These are phyloP conservation scores for Backusella macrospora DNA, from an alignment of 192 early-diverging fungal genomes.

Conservation along the genomic window DNA sequence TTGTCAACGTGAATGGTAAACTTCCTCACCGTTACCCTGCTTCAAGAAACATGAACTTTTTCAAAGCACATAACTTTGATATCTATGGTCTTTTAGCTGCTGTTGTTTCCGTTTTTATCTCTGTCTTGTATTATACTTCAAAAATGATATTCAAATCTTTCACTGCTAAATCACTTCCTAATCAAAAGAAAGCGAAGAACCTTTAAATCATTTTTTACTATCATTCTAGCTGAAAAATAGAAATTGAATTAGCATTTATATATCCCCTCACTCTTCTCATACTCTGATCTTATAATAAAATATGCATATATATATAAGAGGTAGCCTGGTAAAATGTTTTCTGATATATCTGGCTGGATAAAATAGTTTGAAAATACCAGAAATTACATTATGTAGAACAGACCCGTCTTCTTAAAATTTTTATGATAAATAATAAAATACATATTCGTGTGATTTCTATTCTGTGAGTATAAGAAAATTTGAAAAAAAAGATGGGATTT, in stretches of 20 bases:
- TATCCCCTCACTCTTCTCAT: too few species aligned
- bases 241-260: background rate
- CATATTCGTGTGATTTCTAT: too few species aligned
- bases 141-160: background rate
- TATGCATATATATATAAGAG: too few species aligned
- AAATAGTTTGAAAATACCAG: too few species aligned
- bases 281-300: too few species aligned
- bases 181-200: background rate
- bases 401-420: too few species aligned
- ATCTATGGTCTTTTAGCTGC: background rate
- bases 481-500: too few species aligned
- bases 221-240: background rate
- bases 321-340: too few species aligned
- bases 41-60: constrained; percentile 23
- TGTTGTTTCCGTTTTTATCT: background rate
- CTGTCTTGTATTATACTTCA: background rate
- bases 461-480: too few species aligned
- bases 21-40: constrained; percentile 27
- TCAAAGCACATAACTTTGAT: constrained; percentile 28
- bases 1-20: background rate
- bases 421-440: too few species aligned
- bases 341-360: too few species aligned
- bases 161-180: background rate
- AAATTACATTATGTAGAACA: too few species aligned
- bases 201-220: background rate